Conservation (phyloP, 495 filamentous ascomycete genomes). For the Chlorociboria aeruginascens region DNA sequence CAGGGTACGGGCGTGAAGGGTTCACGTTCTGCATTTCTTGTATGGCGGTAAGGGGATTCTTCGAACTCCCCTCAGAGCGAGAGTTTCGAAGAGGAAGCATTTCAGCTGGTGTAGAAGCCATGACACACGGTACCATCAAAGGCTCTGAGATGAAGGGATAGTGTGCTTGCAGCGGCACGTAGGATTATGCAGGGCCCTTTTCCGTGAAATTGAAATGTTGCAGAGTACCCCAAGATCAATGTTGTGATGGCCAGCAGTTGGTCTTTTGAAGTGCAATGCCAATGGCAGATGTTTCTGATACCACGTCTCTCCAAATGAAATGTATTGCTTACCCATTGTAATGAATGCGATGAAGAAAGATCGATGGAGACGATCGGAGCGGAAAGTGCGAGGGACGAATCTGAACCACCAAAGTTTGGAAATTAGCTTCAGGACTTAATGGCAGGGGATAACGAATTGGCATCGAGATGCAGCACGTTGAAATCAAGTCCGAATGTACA, state of each 20-base stretch:
- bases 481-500: background rate
- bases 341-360: constrained; percentile 12
- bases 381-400: constrained; percentile 7
- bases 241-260: no score
- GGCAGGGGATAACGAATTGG: background rate
- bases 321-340: constrained; percentile 19
- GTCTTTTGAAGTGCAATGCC: no score
- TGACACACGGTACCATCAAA: background rate
- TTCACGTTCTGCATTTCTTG: background rate
- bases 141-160: background rate
- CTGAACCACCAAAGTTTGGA: constrained; percentile 2
- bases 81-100: constrained; percentile 1
- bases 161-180: background rate
- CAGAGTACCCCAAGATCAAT: no score
- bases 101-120: constrained; percentile 5
- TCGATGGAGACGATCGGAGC: constrained; percentile 5
- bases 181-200: no score
- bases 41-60: background rate
- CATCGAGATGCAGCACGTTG: background rate
- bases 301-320: constrained; percentile 10
- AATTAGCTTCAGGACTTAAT: constrained; percentile 10
- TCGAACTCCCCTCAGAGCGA: constrained; percentile 7
- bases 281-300: background rate
- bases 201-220: no score
- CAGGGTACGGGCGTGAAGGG: constrained; percentile 3